Evolutionary conservation across 2,329 filamentous ascomycete genomes (phyloP), one percentile per base, ranked within the genome.

Genomic region (Colletotrichum acutatum): DNA sequence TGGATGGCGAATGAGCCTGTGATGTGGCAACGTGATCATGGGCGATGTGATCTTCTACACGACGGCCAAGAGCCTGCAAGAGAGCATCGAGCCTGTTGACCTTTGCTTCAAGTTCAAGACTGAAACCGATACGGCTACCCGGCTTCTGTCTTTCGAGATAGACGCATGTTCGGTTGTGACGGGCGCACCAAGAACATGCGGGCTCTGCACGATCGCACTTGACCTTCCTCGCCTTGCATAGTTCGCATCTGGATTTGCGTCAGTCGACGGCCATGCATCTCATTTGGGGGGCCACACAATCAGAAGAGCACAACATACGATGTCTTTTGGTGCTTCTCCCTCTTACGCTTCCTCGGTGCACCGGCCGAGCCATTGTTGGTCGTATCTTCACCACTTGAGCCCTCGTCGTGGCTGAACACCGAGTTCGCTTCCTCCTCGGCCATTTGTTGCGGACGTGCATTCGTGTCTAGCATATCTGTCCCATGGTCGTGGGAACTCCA

Each of bases 71-170:
- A 0, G 81, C 83, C 58, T 85, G 83, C 24, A 85, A 76, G 12
- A 85, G 75, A 0, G 83, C 83, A 74, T 90, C 84, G 68, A 91
- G 88, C 78, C 79, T 86, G 81, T 84, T 90, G 78, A 81, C 87
- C 80, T 86, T 91, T 63, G 83, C 82, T 76, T 87, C 90, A 5
- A 92, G 85, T 80, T 92, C 90, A 63, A 90, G 83, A 16, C 89
- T 89, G 79, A 91, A 91, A 57, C 90, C 90, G 76, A 90, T 88
- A 34, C 89, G 84, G 49, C 89, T 85, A 2, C 92, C 92, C 8
- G 92, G 91, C 79, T 93, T 93, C 83, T 93, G 93, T 54, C 92
- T 86, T 77, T 93, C 91, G 74, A 90, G 90, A 79, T 94, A 94
- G 79, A 92, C 90, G 79, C 92, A 94, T 54, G 86, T 77, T 75